phyloP scores from a whole-genome alignment of 805 yeast genomes.

The Sugiyamaella smithiae region DNA sequence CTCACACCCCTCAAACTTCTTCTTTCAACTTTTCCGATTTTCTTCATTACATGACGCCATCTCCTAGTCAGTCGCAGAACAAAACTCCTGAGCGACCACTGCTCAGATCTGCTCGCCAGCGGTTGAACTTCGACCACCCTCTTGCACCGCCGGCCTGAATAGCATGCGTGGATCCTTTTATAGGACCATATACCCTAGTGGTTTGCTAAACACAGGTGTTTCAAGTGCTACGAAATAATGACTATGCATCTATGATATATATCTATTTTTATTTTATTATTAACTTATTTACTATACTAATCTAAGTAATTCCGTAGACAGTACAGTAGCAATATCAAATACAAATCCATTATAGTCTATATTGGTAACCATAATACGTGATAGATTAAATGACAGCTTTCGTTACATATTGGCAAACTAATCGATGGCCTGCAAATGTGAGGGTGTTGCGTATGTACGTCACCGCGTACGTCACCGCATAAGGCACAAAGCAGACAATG shows the following conservation, averaged over 20 bases:
- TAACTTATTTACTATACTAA: too few relatives aligned
- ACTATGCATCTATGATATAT: neutral
- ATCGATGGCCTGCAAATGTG: too few relatives aligned
- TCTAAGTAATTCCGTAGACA: too few relatives aligned
- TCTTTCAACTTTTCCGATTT: slow-evolving; percentile 78
- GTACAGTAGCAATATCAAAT: too few relatives aligned
- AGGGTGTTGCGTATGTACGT: too few relatives aligned
- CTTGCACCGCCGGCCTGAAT: slow-evolving; percentile 5
- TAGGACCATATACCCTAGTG: neutral
- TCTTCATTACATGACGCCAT: slow-evolving; percentile 72
- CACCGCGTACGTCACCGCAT: too few relatives aligned
- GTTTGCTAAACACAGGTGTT: neutral
- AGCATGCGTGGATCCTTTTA: neutral
- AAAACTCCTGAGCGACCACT: slow-evolving; percentile 17
- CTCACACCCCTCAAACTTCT: slow-evolving; percentile 36
- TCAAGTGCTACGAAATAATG: neutral
- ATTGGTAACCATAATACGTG: too few relatives aligned
- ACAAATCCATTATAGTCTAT: too few relatives aligned
- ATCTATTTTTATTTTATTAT: neutral
- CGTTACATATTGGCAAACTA: too few relatives aligned
- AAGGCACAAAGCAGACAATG: too few relatives aligned
- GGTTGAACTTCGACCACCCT: slow-evolving; percentile 28
- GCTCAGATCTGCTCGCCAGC: slow-evolving; percentile 20
- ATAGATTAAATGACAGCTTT: too few relatives aligned
- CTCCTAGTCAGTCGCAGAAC: slow-evolving; percentile 28